A percentile compares a stretch with the other conserved stretches of the same genome.
These are phyloP conservation scores for Hura crepitans DNA, from an alignment of 441 rosid genomes.

Conservation along the genomic window DNA sequence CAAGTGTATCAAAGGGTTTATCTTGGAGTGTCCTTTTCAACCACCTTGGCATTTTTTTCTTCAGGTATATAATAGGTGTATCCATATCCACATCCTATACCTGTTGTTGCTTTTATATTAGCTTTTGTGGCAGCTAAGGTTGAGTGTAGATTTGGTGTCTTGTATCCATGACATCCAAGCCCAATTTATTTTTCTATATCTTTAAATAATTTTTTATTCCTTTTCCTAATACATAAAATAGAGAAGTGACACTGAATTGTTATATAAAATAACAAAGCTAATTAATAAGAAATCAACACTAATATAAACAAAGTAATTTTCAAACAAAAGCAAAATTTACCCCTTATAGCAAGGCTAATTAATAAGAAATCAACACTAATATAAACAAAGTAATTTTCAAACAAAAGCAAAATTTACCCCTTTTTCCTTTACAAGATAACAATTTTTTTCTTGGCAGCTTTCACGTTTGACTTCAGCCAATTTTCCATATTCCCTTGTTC, in stretches of 20 bases:
- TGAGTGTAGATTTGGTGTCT: background rate
- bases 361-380: no score
- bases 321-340: background rate
- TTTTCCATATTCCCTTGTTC: background rate
- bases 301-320: background rate
- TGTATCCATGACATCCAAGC: background rate
- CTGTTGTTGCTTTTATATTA: background rate
- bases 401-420: background rate
- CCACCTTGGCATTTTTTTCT: background rate
- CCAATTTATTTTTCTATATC: background rate
- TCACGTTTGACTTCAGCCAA: background rate
- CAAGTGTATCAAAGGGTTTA: background rate
- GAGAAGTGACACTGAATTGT: background rate
- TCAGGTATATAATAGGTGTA: no score
- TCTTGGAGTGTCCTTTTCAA: background rate
- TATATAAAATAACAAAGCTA: background rate
- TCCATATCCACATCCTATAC: background rate
- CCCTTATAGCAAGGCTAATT: no score
- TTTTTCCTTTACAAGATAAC: background rate
- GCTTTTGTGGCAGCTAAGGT: background rate
- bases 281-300: background rate
- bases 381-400: background rate
- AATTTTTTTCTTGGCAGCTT: background rate
- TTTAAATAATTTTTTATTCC: background rate
- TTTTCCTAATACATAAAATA: background rate